phyloP scores from a whole-genome alignment of 1,284 basidiomycete species.

The Boletus semigastroideus region DNA sequence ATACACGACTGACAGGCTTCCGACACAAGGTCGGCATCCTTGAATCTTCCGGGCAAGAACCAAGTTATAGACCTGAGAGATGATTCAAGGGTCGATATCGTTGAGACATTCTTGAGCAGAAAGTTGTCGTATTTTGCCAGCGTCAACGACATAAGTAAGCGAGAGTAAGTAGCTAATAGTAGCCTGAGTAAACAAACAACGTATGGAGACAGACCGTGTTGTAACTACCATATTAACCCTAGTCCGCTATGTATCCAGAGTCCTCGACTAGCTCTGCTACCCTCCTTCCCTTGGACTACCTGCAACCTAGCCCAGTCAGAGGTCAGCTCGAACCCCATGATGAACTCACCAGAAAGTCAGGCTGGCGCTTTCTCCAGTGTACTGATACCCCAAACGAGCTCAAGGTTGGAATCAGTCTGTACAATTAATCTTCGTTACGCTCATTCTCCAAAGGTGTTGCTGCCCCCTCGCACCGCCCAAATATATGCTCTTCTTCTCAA shows the following conservation, averaged over 20 bases:
- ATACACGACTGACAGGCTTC: conserved; percentile 75
- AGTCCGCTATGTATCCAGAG: conserved; percentile 12
- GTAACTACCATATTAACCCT: too few species aligned
- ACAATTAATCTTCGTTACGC: conserved; percentile 3
- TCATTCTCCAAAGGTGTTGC: conserved; percentile 48
- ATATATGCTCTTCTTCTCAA: conserved; percentile 65
- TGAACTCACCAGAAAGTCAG: conserved; percentile 45
- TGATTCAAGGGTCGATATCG: conserved; percentile 86
- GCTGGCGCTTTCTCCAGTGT: conserved; percentile 70
- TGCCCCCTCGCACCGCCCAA: conserved; percentile 69
- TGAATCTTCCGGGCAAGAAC: conserved; percentile 94
- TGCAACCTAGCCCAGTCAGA: conserved; percentile 62
- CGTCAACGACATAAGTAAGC: conserved; percentile 43
- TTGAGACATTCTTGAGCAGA: conserved; percentile 78
- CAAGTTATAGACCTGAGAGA: conserved; percentile 88
- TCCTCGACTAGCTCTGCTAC: conserved; percentile 24
- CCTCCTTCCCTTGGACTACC: conserved; percentile 47
- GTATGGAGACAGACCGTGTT: too few species aligned
- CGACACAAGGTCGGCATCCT: conserved; percentile 92
- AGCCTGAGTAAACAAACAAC: too few species aligned
- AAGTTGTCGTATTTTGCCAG: conserved; percentile 77
- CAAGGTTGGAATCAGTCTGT: conserved; percentile 43
- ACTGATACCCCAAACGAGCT: conserved; percentile 73
- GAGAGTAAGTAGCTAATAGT: too few species aligned
- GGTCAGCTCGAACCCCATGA: conserved; percentile 69